A percentile compares a stretch with the other conserved stretches of the same genome.
Conservation (phyloP, 768 basidiomycete genomes). For the Pleurotus eryngii region DNA sequence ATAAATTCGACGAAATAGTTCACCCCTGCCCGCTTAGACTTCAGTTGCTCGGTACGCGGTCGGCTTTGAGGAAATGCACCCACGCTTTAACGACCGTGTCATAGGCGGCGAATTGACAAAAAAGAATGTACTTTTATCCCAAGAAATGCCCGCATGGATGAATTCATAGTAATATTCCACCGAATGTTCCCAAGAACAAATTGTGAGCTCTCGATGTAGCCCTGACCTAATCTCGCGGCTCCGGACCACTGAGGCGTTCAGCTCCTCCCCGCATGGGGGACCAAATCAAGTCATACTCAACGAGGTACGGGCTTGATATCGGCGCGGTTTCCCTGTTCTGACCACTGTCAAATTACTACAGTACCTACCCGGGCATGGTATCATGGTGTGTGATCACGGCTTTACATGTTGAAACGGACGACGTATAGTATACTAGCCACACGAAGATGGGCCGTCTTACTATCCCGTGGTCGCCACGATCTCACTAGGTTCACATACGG, state of each 20-base stretch:
- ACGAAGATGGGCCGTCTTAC: slow-evolving; percentile 91
- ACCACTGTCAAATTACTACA: slow-evolving; percentile 20
- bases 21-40: slow-evolving; percentile 38
- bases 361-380: slow-evolving; percentile 90
- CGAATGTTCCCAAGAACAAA: too few species aligned
- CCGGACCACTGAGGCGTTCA: slow-evolving; percentile 58
- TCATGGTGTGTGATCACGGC: slow-evolving; percentile 58
- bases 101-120: slow-evolving; percentile 73
- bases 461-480: slow-evolving; percentile 88
- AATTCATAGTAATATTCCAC: slow-evolving; percentile 50
- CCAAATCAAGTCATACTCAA: slow-evolving; percentile 93
- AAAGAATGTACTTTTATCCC: slow-evolving; percentile 65
- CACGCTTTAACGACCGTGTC: not conserved
- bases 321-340: not conserved
- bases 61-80: not conserved
- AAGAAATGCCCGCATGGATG: slow-evolving; percentile 70
- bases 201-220: slow-evolving; percentile 33
- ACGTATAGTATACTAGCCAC: slow-evolving; percentile 52
- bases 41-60: slow-evolving; percentile 65
- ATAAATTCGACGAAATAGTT: not conserved
- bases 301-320: slow-evolving; percentile 46
- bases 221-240: slow-evolving; percentile 78
- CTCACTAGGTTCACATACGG: slow-evolving; percentile 78
- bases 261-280: slow-evolving; percentile 54
- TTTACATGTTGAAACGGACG: not conserved